Conservation (phyloP, 495 filamentous ascomycete species). For the Chlorociboria aeruginascens region DNA sequence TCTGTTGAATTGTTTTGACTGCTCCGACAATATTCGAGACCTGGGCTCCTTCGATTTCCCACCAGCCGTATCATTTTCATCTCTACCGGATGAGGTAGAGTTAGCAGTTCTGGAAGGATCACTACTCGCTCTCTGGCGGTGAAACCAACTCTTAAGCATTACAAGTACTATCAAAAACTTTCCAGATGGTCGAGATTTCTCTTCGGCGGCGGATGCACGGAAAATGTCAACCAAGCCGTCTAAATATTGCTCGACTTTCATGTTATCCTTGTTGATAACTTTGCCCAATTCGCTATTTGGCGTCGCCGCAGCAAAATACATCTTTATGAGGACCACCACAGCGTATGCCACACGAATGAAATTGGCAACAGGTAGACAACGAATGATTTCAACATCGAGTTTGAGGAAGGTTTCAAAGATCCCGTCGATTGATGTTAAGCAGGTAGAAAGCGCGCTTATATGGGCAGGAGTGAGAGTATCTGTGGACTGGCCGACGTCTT, state of each 20-base stretch:
- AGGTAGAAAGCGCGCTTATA: slow-evolving; percentile 59
- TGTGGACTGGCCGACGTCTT: slow-evolving; percentile 4
- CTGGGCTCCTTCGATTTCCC: neutral
- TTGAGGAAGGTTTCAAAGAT: slow-evolving; percentile 58
- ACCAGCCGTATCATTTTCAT: no score
- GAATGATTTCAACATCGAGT: slow-evolving; percentile 48
- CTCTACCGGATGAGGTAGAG: neutral
- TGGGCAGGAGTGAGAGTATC: slow-evolving; percentile 46
- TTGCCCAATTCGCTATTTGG: slow-evolving; percentile 58
- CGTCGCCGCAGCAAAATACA: slow-evolving; percentile 65
- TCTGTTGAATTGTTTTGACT: neutral
- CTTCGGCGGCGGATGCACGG: slow-evolving; percentile 45
- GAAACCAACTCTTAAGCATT: slow-evolving; percentile 65
- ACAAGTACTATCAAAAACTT: slow-evolving; percentile 69
- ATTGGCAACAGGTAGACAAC: slow-evolving; percentile 62
- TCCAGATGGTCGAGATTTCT: slow-evolving; percentile 53
- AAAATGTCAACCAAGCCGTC: slow-evolving; percentile 57
- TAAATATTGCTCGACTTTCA: slow-evolving; percentile 66
- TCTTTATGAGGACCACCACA: slow-evolving; percentile 76
- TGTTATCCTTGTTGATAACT: slow-evolving; percentile 60
- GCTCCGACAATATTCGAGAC: neutral
- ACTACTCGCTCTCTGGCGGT: slow-evolving; percentile 24
- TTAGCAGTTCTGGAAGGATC: neutral
- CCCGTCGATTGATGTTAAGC: slow-evolving; percentile 58
- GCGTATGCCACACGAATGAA: slow-evolving; percentile 74